phyloP scores from a whole-genome alignment of 768 basidiomycete genomes.

The Butyriboletus loyo region DNA sequence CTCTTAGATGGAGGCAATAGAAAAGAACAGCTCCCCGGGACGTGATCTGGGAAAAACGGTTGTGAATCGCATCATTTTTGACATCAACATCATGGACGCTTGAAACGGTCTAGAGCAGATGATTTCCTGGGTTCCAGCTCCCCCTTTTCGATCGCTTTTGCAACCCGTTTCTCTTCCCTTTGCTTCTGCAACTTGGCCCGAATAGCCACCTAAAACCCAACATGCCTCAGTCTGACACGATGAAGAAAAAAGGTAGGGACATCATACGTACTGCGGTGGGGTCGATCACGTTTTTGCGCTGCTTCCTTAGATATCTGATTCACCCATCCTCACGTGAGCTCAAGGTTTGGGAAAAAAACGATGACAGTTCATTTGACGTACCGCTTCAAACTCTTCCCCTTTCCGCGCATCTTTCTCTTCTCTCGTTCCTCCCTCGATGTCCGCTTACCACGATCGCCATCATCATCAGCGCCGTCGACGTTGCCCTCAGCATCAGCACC shows the following conservation, averaged over 20 bases:
- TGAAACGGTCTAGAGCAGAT: constrained; percentile 37
- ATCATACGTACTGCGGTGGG: constrained; percentile 56
- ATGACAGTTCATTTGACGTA: constrained; percentile 22
- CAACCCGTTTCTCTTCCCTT: constrained; percentile 41
- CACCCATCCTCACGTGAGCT: background rate
- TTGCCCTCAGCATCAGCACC: constrained; percentile 34
- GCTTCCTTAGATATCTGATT: constrained; percentile 71
- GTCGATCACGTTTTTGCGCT: constrained; percentile 94
- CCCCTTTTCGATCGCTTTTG: constrained; percentile 34
- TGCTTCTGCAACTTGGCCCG: constrained; percentile 65
- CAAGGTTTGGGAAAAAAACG: background rate
- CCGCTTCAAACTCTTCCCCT: constrained; percentile 82
- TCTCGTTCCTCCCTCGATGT: constrained; percentile 37
- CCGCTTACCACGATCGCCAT: constrained; percentile 31
- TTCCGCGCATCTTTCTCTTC: constrained; percentile 84
- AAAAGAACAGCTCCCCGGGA: background rate
- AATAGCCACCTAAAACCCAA: constrained; percentile 46
- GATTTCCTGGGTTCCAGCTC: constrained; percentile 28
- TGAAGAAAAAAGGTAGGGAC: background rate
- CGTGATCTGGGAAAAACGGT: background rate
- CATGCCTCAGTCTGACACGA: background rate
- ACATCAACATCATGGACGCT: constrained; percentile 14
- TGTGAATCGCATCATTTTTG: background rate
- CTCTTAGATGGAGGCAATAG: background rate
- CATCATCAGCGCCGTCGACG: constrained; percentile 21